Evolutionary conservation across 116 monocot genomes (phyloP).

Genomic region (Posidonia oceanica): DNA sequence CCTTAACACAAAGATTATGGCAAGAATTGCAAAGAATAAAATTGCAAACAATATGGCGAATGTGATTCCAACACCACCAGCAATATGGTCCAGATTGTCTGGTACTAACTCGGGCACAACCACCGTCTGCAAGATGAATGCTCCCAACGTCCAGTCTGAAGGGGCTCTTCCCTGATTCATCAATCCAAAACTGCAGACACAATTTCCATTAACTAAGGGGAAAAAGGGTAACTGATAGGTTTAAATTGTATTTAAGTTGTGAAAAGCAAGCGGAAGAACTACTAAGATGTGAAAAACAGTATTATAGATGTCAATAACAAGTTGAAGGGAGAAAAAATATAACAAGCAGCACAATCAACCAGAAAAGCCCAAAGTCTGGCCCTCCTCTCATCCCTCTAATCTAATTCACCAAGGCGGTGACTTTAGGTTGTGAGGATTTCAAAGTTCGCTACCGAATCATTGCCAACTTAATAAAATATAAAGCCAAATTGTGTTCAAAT

Average conservation of each 20-base stretch:
- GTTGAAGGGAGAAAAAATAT: too few relatives aligned
- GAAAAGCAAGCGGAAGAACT: too few relatives aligned
- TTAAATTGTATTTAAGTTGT: not conserved
- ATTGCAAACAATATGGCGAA: constrained; percentile 15
- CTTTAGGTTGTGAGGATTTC: too few relatives aligned
- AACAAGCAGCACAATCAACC: too few relatives aligned
- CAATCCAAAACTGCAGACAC: constrained; percentile 36
- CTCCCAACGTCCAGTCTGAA: constrained; percentile 71
- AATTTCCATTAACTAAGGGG: not conserved
- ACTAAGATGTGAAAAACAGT: too few relatives aligned
- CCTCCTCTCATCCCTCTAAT: too few relatives aligned
- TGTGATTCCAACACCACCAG: constrained; percentile 4
- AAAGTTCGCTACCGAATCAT: too few relatives aligned
- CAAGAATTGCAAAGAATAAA: constrained; percentile 14
- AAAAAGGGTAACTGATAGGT: not conserved
- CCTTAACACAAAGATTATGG: constrained; percentile 22
- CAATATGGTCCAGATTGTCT: constrained; percentile 13
- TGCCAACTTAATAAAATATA: too few relatives aligned
- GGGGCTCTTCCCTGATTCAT: constrained; percentile 28
- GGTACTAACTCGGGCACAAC: constrained; percentile 1
- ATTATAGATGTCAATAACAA: too few relatives aligned
- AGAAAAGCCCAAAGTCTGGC: too few relatives aligned
- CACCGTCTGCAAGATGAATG: constrained; percentile 43
- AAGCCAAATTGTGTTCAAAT: too few relatives aligned
- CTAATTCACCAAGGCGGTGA: too few relatives aligned